These are phyloP conservation scores for Magnolia sinica DNA, from an alignment of 164 flowering plant species.

Conservation along the genomic window DNA sequence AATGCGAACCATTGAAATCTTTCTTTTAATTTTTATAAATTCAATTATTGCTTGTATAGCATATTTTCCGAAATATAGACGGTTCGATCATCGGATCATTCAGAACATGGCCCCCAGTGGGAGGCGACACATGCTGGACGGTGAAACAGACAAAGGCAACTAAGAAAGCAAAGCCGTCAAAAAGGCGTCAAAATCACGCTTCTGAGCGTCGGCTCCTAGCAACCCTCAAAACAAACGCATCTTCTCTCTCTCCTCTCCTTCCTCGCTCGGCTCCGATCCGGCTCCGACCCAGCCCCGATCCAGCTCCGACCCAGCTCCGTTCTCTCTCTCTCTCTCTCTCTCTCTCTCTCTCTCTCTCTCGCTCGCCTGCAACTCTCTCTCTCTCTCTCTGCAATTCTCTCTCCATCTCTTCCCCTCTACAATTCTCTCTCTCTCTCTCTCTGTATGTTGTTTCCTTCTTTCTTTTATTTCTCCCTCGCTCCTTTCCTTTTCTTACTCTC, in stretches of 20 bases:
- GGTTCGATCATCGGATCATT: too few relatives aligned
- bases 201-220: not conserved
- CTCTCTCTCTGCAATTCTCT: not conserved
- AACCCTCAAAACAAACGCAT: not conserved
- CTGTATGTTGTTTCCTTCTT: not conserved
- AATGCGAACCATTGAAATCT: too few relatives aligned
- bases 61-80: too few relatives aligned
- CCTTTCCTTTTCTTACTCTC: not conserved
- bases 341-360: not conserved
- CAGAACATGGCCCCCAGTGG: too few relatives aligned
- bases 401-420: not conserved
- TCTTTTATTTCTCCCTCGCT: not conserved
- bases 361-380: not conserved
- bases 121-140: too few relatives aligned
- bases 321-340: not conserved
- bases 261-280: slow-evolving; percentile 51
- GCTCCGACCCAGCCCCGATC: slow-evolving; percentile 23
- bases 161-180: not conserved
- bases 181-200: not conserved
- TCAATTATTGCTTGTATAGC: too few relatives aligned
- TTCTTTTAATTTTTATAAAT: too few relatives aligned
- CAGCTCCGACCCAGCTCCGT: slow-evolving; percentile 16
- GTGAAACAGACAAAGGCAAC: not conserved
- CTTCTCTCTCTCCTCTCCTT: slow-evolving; percentile 8
- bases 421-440: not conserved